Evolutionary conservation across 1,284 basidiomycete genomes (phyloP).

Genomic region (Microbotryum intermedium): DNA sequence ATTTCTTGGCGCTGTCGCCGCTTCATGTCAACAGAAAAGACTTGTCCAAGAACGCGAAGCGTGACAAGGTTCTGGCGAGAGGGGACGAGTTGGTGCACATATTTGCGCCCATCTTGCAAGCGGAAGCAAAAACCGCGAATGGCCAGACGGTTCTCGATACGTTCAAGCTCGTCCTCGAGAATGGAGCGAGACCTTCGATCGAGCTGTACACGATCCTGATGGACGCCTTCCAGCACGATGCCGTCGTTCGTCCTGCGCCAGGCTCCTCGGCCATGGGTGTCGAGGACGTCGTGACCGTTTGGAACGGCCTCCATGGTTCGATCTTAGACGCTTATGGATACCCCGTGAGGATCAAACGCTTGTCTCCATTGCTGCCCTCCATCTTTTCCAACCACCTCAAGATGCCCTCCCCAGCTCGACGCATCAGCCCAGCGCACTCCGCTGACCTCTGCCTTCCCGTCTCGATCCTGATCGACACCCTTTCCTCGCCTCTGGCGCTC

Average conservation of each 20-base stretch:
- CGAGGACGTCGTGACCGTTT: slow-evolving; percentile 21
- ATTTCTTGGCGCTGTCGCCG: slow-evolving; percentile 5
- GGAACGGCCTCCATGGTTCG: slow-evolving; percentile 20
- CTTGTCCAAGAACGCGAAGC: slow-evolving; percentile 14
- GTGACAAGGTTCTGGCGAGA: slow-evolving; percentile 30
- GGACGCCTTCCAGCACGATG: slow-evolving; percentile 50
- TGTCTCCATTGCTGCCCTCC: background rate
- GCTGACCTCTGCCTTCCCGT: slow-evolving; percentile 67
- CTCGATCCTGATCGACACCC: slow-evolving; percentile 71
- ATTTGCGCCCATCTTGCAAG: slow-evolving; percentile 57
- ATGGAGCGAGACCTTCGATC: slow-evolving; percentile 52
- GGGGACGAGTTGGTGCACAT: slow-evolving; percentile 38
- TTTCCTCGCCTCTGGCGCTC: slow-evolving; percentile 44
- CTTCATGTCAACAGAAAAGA: background rate
- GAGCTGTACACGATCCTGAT: slow-evolving; percentile 59
- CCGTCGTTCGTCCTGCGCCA: background rate
- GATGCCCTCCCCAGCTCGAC: background rate
- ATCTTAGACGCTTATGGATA: slow-evolving; percentile 10
- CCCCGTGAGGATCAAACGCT: background rate
- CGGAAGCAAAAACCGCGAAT: slow-evolving; percentile 48
- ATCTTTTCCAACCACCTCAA: too few species aligned
- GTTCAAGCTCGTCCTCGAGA: slow-evolving; percentile 45
- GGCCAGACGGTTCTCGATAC: slow-evolving; percentile 53
- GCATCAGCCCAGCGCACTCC: slow-evolving; percentile 34
- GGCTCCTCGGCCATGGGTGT: slow-evolving; percentile 1